Conservation (phyloP, 345 rosid species). For the Syzygium oleosum region DNA sequence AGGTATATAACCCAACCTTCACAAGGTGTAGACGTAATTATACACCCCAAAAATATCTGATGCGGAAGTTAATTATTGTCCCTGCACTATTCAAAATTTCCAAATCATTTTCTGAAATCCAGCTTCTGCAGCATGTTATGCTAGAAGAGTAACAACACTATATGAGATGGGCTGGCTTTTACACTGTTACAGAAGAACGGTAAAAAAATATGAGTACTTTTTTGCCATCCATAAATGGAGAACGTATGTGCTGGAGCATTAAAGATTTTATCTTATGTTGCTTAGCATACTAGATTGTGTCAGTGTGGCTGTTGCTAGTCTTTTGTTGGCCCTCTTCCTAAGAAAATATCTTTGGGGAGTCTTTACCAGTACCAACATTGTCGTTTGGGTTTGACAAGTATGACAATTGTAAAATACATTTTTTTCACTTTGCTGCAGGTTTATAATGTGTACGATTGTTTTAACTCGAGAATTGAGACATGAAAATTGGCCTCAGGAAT, state of each 20-base stretch:
- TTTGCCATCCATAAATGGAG: not conserved
- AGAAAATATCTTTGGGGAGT: not conserved
- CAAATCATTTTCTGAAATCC: not conserved
- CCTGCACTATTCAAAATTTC: not conserved
- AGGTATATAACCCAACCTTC: constrained; percentile 34
- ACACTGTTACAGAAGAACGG: not conserved
- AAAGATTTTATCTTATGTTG: not conserved
- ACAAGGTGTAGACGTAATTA: not conserved
- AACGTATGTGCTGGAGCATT: not conserved
- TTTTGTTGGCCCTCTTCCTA: not conserved
- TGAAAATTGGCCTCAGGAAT: not conserved
- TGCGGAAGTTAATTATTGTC: not conserved
- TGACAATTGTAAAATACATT: not conserved
- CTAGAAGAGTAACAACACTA: not conserved
- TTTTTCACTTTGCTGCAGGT: not conserved
- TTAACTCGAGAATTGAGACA: not conserved
- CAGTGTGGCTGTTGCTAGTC: not conserved
- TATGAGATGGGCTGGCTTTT: not conserved
- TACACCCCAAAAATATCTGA: not conserved
- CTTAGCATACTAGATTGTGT: not conserved
- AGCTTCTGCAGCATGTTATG: not conserved
- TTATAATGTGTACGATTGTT: not conserved
- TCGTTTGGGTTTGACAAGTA: not conserved
- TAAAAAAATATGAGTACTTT: not conserved
- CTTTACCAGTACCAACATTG: not conserved